A percentile compares a stretch with the other conserved stretches of the same genome.
phyloP scores from a whole-genome alignment of 1,284 basidiomycete genomes.

The Cryptococcus floricola region DNA sequence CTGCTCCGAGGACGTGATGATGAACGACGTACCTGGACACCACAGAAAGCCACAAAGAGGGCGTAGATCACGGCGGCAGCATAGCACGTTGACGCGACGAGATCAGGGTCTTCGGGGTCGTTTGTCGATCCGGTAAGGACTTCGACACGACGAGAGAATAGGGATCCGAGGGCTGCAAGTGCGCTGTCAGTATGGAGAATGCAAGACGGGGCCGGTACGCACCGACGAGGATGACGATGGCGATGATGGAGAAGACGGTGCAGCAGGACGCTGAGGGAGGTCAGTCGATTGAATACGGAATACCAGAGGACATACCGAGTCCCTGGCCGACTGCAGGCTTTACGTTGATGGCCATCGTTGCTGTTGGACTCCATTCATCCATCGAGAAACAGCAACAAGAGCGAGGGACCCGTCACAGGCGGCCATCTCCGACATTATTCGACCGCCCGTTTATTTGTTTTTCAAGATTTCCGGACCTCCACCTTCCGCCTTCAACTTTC shows the following conservation, averaged over 20 bases:
- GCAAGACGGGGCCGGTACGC: slow-evolving; percentile 10
- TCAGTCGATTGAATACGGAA: slow-evolving; percentile 5
- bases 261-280: slow-evolving; percentile 52
- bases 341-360: slow-evolving; percentile 29
- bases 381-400: background rate
- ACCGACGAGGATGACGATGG: slow-evolving; percentile 54
- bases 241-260: slow-evolving; percentile 54
- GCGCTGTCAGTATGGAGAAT: background rate
- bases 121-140: slow-evolving; percentile 53
- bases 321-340: slow-evolving; percentile 49
- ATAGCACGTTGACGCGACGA: slow-evolving; percentile 53
- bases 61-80: slow-evolving; percentile 53
- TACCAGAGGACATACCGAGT: slow-evolving; percentile 38
- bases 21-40: slow-evolving; percentile 49
- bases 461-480: slow-evolving; percentile 7
- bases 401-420: background rate
- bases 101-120: slow-evolving; percentile 51
- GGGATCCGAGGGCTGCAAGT: slow-evolving; percentile 33
- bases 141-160: slow-evolving; percentile 45
- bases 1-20: background rate
- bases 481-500: slow-evolving; percentile 1
- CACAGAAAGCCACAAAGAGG: slow-evolving; percentile 54
- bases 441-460: background rate
- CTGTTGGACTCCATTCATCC: background rate
- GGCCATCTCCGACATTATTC: background rate